Conservation (phyloP, 306 rosid species). For the Rosa persica region DNA sequence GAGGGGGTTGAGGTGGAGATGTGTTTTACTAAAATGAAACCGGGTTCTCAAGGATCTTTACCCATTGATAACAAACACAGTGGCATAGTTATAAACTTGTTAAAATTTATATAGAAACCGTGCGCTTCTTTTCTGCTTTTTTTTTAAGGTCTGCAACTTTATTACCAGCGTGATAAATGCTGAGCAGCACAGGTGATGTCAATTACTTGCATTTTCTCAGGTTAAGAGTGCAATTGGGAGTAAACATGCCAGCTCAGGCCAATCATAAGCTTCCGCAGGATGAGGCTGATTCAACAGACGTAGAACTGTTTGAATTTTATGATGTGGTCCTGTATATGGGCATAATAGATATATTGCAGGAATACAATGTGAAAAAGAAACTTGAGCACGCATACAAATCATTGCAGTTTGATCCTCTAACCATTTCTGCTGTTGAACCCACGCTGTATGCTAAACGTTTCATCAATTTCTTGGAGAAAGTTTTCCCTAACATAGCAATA, state of each 20-base stretch:
- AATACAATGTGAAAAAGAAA: constrained; percentile 68
- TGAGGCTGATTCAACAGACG: constrained; percentile 50
- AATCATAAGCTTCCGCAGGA: constrained; percentile 42
- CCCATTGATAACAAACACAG: too few relatives aligned
- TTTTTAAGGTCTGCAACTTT: background rate
- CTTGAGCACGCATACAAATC: constrained; percentile 75
- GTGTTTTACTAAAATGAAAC: too few relatives aligned
- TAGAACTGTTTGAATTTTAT: constrained; percentile 74
- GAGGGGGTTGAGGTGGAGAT: too few relatives aligned
- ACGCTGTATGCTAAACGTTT: constrained; percentile 70
- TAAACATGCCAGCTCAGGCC: constrained; percentile 97
- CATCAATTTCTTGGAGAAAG: constrained; percentile 65
- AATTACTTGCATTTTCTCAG: constrained; percentile 36
- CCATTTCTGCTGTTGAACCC: constrained; percentile 78
- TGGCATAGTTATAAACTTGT: background rate
- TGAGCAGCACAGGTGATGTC: background rate
- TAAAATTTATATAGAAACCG: background rate
- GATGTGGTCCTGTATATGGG: constrained; percentile 94
- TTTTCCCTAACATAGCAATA: constrained; percentile 50
- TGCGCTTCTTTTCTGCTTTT: background rate
- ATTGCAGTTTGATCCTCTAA: constrained; percentile 41
- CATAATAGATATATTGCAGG: constrained; percentile 88
- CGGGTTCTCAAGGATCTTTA: background rate
- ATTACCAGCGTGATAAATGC: background rate
- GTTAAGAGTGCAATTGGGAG: constrained; percentile 89